Conservation (phyloP, 192 early-diverging fungal species). For the Physocladia obscura region DNA sequence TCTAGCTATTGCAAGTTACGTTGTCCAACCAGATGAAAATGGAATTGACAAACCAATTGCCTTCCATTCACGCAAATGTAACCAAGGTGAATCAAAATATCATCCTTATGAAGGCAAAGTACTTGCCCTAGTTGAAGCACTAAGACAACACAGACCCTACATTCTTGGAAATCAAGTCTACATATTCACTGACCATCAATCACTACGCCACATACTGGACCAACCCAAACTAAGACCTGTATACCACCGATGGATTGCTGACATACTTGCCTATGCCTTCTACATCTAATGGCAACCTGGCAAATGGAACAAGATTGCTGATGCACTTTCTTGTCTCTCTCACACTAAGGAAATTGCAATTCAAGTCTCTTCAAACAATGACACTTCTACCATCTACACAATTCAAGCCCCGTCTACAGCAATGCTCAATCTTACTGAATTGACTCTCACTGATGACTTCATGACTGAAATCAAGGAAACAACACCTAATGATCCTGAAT, state of each 20-base stretch:
- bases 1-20: slow-evolving; percentile 8
- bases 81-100: neutral
- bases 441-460: neutral
- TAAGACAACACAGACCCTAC: slow-evolving; percentile 1
- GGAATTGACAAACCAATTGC: neutral
- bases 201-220: neutral
- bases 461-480: neutral
- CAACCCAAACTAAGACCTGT: slow-evolving; percentile 1
- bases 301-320: neutral
- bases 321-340: neutral
- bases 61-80: slow-evolving; percentile 8
- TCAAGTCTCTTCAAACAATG: neutral
- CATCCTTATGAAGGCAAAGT: slow-evolving; percentile 6
- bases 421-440: neutral
- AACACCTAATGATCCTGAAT: neutral
- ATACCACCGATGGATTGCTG: neutral
- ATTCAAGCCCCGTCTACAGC: neutral
- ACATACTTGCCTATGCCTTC: slow-evolving; percentile 5
- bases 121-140: neutral
- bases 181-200: slow-evolving; percentile 19
- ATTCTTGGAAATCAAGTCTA: neutral
- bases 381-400: neutral
- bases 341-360: neutral
- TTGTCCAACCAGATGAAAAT: neutral
- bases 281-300: slow-evolving; percentile 2